Conservation (phyloP, 805 yeast genomes). For the Dipodascus geniculatus region DNA sequence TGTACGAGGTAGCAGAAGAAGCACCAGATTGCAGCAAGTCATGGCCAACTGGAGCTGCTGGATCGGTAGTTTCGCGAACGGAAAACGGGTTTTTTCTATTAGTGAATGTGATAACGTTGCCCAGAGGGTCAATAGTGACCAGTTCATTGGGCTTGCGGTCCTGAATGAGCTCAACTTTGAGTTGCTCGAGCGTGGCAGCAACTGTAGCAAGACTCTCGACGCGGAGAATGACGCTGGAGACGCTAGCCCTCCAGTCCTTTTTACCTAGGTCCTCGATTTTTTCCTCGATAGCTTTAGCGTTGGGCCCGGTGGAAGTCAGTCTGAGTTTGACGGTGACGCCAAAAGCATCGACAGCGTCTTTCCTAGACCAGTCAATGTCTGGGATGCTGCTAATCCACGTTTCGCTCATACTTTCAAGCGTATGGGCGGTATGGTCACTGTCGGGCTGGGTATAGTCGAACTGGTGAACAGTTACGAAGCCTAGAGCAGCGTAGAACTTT, state of each 20-base stretch:
- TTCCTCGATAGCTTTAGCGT: constrained; percentile 9
- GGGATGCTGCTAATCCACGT: constrained; percentile 20
- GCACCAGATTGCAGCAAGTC: not conserved
- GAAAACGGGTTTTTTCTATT: constrained; percentile 28
- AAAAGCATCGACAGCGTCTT: constrained; percentile 5
- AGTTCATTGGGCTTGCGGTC: constrained; percentile 67
- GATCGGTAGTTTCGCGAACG: not conserved
- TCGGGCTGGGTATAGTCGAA: constrained; percentile 20
- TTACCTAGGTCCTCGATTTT: constrained; percentile 7
- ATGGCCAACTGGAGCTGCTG: not conserved
- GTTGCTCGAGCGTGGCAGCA: constrained; percentile 27
- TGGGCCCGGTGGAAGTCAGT: constrained; percentile 18
- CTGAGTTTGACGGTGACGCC: constrained; percentile 24
- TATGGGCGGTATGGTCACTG: constrained; percentile 12
- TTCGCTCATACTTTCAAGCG: constrained; percentile 18
- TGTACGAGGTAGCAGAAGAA: constrained; percentile 1
- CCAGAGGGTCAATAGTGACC: constrained; percentile 74
- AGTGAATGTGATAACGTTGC: constrained; percentile 72
- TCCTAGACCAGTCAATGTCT: constrained; percentile 7
- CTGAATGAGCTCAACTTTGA: constrained; percentile 22
- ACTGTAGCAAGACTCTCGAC: constrained; percentile 21
- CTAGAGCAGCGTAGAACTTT: constrained; percentile 44
- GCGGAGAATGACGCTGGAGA: constrained; percentile 36
- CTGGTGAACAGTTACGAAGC: constrained; percentile 28
- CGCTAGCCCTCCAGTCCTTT: constrained; percentile 40